phyloP scores from a whole-genome alignment of 352 stramenopile genomes.

The Thraustochytrium sp. region DNA sequence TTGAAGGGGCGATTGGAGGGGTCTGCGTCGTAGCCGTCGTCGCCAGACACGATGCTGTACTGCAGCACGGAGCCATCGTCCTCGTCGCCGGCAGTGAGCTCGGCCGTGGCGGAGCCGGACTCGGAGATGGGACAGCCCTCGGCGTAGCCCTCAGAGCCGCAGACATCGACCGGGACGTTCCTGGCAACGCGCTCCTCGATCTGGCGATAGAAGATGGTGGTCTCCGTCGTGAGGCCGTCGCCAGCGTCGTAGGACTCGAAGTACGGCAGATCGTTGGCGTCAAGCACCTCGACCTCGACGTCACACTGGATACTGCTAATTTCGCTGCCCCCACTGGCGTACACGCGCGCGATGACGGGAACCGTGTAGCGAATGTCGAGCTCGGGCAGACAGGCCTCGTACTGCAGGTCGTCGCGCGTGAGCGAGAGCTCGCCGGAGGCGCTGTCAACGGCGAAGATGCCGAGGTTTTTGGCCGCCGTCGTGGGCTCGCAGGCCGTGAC shows the following conservation, averaged over 20 bases:
- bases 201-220: slow-evolving; percentile 26
- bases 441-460: neutral
- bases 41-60: slow-evolving; percentile 15
- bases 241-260: slow-evolving; percentile 23
- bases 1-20: slow-evolving; percentile 7
- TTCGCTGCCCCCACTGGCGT: neutral
- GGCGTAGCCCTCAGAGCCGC: neutral
- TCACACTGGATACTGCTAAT: neutral
- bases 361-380: slow-evolving; percentile 20
- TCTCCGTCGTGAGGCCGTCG: neutral
- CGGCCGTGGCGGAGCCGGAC: neutral
- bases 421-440: neutral
- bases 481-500: slow-evolving; percentile 23
- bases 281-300: neutral
- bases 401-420: slow-evolving; percentile 26
- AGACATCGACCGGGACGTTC: slow-evolving; percentile 34
- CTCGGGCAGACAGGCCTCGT: slow-evolving; percentile 28
- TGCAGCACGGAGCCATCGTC: slow-evolving; percentile 24
- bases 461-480: neutral
- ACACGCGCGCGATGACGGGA: neutral
- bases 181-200: slow-evolving; percentile 20
- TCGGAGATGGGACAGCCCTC: neutral
- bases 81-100: slow-evolving; percentile 9
- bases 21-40: neutral
- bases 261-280: slow-evolving; percentile 18